These are phyloP conservation scores for Boletus rubroflammeus DNA, from an alignment of 768 basidiomycete species.

Conservation along the genomic window DNA sequence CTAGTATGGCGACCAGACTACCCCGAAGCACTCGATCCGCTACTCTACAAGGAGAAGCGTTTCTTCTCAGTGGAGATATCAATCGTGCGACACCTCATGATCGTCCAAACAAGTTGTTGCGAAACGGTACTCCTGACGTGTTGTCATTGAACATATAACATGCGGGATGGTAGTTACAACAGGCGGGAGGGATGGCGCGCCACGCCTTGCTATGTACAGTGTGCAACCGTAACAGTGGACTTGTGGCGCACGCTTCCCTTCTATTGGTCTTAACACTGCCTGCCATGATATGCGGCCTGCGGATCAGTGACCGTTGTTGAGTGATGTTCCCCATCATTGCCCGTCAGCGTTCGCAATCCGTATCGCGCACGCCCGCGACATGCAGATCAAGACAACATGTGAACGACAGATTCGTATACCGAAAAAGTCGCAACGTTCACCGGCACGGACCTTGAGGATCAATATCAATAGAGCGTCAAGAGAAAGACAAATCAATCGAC, in stretches of 20 bases:
- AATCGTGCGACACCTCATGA: neutral
- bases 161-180: neutral
- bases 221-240: too few species aligned
- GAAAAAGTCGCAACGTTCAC: slow-evolving; percentile 84
- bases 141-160: neutral
- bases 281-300: neutral
- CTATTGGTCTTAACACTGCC: neutral
- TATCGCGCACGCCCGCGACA: neutral
- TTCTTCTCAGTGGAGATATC: neutral
- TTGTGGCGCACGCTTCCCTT: neutral
- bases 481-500: neutral
- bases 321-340: neutral
- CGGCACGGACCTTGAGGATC: slow-evolving; percentile 58
- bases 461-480: neutral
- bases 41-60: neutral
- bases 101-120: neutral
- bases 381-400: slow-evolving; percentile 25
- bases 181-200: neutral
- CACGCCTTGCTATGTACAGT: too few species aligned
- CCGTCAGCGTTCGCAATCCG: neutral
- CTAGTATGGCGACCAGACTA: too few species aligned
- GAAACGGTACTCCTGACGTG: neutral
- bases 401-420: slow-evolving; percentile 63
- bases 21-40: neutral
- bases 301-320: neutral